These are phyloP conservation scores for Platanthera zijinensis DNA, from an alignment of 106 monocot genomes.

Conservation along the genomic window DNA sequence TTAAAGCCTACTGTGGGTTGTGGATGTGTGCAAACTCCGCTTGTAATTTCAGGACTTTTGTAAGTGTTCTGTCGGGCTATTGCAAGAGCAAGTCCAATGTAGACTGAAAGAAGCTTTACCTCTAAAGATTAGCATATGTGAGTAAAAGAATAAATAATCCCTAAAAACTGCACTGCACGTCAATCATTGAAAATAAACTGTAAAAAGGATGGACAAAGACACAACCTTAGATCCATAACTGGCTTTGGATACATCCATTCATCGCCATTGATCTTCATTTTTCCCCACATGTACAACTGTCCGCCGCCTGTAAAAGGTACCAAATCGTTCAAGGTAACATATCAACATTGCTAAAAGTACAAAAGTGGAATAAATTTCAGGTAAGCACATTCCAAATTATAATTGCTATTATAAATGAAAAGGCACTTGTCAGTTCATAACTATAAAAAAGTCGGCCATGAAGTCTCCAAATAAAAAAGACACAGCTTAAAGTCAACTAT, in stretches of 20 bases:
- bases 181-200: no score
- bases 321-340: neutral
- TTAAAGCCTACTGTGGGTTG: no score
- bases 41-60: no score
- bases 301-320: slow-evolving; percentile 57
- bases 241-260: slow-evolving; percentile 99
- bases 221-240: slow-evolving; percentile 86
- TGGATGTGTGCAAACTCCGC: no score
- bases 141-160: no score
- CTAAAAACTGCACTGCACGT: no score
- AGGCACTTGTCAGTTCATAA: neutral
- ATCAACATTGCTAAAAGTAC: neutral
- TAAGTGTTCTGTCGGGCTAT: no score
- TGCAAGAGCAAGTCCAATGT: no score
- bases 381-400: neutral
- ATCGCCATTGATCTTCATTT: slow-evolving; percentile 81
- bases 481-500: neutral
- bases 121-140: no score
- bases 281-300: slow-evolving; percentile 99
- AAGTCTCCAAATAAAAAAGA: neutral
- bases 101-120: no score
- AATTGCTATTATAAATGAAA: neutral
- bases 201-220: neutral
- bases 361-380: neutral
- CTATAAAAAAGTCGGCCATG: neutral